Evolutionary conservation across 257 asterid genomes (phyloP).

Genomic region (Avicennia marina): DNA sequence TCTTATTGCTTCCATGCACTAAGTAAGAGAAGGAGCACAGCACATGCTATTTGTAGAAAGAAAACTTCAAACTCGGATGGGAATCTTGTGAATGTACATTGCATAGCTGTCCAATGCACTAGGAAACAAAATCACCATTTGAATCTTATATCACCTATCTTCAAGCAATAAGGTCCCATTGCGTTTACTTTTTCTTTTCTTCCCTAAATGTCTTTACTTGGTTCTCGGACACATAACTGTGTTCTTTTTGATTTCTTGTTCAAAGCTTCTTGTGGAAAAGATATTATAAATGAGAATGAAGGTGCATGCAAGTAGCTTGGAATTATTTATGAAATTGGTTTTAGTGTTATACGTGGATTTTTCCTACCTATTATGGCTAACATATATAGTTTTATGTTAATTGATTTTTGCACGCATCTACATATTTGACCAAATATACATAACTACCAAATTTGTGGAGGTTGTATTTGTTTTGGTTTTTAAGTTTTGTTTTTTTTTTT

Average conservation of each 20-base stretch:
- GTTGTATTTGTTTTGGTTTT: no score
- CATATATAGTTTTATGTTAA: no score
- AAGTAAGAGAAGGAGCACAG: background rate
- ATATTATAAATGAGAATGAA: background rate
- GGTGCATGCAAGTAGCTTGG: conserved; percentile 6
- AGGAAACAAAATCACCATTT: conserved; percentile 28
- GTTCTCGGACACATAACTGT: conserved; percentile 16
- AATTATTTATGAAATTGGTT: background rate
- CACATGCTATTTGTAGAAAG: conserved; percentile 2
- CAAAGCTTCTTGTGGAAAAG: background rate
- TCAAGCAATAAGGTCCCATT: background rate
- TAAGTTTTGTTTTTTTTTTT: no score
- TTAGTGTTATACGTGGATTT: no score
- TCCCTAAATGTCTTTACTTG: conserved; percentile 13
- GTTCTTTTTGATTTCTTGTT: conserved; percentile 7
- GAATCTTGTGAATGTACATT: conserved; percentile 9
- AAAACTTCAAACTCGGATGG: conserved; percentile 4
- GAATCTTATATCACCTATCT: background rate
- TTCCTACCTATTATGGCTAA: no score
- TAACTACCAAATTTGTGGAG: no score
- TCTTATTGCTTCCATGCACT: background rate
- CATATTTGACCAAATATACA: no score
- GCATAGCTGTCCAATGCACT: conserved; percentile 7
- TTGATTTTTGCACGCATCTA: no score
- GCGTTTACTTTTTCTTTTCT: background rate